phyloP scores from a whole-genome alignment of 345 rosid genomes.

The Angophora floribunda region DNA sequence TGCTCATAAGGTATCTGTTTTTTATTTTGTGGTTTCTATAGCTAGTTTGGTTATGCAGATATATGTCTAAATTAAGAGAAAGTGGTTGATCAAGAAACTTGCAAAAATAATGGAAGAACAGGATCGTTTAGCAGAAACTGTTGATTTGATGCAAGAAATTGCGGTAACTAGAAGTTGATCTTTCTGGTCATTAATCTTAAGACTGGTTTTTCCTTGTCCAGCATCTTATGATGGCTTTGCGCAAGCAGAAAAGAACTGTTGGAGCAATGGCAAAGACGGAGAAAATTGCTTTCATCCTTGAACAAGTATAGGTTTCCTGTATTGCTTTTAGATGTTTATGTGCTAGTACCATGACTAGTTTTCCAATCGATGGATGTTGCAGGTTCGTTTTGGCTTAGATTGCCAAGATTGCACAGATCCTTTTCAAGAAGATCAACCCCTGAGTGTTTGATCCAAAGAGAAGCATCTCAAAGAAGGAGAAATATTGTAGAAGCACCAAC shows the following conservation, averaged over 20 bases:
- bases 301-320: conserved; percentile 42
- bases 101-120: conserved; percentile 94
- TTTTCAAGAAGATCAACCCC: conserved; percentile 85
- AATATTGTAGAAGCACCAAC: conserved; percentile 79
- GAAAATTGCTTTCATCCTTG: conserved; percentile 90
- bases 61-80: conserved; percentile 83
- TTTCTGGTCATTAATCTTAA: background rate
- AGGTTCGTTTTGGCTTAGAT: conserved; percentile 85
- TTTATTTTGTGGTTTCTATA: background rate
- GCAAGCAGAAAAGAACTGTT: conserved; percentile 78
- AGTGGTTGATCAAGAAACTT: conserved; percentile 9
- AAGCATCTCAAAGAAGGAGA: conserved; percentile 94
- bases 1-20: background rate
- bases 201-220: background rate
- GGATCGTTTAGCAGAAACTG: conserved; percentile 84
- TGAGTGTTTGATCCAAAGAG: conserved; percentile 84
- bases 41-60: conserved; percentile 26
- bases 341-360: background rate
- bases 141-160: conserved; percentile 92
- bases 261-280: conserved; percentile 94
- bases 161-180: conserved; percentile 36
- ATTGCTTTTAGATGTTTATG: background rate
- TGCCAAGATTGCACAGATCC: conserved; percentile 86
- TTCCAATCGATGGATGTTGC: conserved; percentile 4
- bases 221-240: background rate